Base-by-base conservation (phyloP, 2,329 filamentous ascomycete species). In the Ampelomyces quisqualis region DNA sequence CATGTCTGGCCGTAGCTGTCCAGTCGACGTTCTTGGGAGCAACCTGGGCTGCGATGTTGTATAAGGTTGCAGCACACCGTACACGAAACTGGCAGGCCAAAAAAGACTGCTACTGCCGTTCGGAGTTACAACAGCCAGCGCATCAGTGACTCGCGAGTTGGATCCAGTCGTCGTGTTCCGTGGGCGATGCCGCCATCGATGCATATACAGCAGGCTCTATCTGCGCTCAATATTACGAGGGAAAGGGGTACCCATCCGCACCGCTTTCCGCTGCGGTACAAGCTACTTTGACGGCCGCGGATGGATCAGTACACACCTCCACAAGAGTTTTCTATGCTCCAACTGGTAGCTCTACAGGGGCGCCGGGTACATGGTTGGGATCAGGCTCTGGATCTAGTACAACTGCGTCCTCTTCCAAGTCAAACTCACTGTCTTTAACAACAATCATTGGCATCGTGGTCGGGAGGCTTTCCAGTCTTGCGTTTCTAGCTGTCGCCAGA, bases 41-140 rank as follows among this genome's bases (percentile, higher is more conserved):
- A 26, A 42, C 22, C 40, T 52, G 4, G 45, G 43, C 3, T 52
- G 49, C 29, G 38, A 26, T 5, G 11, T 36, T 5, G 13, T 15
- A 7, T 30, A 33, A 17, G 30, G 22, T 3, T 53, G 49, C 22
- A 29, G 24, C 17, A n/a, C 15, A 1, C 17, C 19, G 10, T 20
- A n/a, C 15, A 1, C 17, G 23, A n/a, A 27, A 30, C 17, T 53
- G 46, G 46, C 43, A 45, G 10, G 49, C 49, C 8, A 45, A 34
- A n/a, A 53, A 53, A 22, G 49, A 53, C 34, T 53, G 49, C 36
- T 53, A 53, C 29, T 53, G 49, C 29, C 40, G 49, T 14, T 11
- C 38, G 7, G 49, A 53, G 20, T 28, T 49, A 11, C 49, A 53
- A 26, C 19, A 30, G 13, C 30, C 42, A 3, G 49, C 49, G 5